Conservation (phyloP, 2,329 filamentous ascomycete species). For the Xylariaceae sp. region DNA sequence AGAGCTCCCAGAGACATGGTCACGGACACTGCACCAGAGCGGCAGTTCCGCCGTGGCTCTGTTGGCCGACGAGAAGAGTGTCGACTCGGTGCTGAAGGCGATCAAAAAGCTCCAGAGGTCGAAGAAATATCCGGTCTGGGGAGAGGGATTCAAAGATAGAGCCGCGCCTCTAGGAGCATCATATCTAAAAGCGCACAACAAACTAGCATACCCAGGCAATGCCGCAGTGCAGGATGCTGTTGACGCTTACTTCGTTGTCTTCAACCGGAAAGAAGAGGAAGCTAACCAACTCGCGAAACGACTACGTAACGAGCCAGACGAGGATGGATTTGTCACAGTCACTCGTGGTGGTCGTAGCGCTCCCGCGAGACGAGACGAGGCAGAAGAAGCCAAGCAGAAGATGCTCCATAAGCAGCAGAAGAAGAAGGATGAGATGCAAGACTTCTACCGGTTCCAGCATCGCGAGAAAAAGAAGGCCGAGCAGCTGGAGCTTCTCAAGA, state of each 20-base stretch:
- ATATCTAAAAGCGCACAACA: slow-evolving; percentile 63
- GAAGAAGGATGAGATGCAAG: slow-evolving; percentile 59
- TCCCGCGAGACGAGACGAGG: slow-evolving; percentile 70
- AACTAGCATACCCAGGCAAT: slow-evolving; percentile 66
- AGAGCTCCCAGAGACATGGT: slow-evolving; percentile 69
- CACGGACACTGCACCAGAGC: slow-evolving; percentile 63
- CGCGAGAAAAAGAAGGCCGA: slow-evolving; percentile 74
- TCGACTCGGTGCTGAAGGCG: slow-evolving; percentile 74
- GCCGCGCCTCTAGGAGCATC: slow-evolving; percentile 54
- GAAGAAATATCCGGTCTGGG: slow-evolving; percentile 65
- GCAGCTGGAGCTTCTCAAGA: slow-evolving; percentile 63
- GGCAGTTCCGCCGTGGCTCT: slow-evolving; percentile 77
- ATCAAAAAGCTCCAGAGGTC: slow-evolving; percentile 57
- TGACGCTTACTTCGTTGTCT: slow-evolving; percentile 83
- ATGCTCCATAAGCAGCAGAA: slow-evolving; percentile 61
- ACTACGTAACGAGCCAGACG: slow-evolving; percentile 77
- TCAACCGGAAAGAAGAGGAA: slow-evolving; percentile 65
- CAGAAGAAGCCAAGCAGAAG: slow-evolving; percentile 54
- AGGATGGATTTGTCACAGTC: slow-evolving; percentile 93
- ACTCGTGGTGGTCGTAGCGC: slow-evolving; percentile 70
- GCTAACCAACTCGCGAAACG: slow-evolving; percentile 59
- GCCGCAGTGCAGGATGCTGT: slow-evolving; percentile 66
- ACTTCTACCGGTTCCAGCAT: slow-evolving; percentile 83
- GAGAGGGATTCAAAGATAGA: slow-evolving; percentile 54
- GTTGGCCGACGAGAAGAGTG: slow-evolving; percentile 78